Evolutionary conservation across 2,329 filamentous ascomycete genomes (phyloP).

Genomic region (Plectosphaerella plurivora): DNA sequence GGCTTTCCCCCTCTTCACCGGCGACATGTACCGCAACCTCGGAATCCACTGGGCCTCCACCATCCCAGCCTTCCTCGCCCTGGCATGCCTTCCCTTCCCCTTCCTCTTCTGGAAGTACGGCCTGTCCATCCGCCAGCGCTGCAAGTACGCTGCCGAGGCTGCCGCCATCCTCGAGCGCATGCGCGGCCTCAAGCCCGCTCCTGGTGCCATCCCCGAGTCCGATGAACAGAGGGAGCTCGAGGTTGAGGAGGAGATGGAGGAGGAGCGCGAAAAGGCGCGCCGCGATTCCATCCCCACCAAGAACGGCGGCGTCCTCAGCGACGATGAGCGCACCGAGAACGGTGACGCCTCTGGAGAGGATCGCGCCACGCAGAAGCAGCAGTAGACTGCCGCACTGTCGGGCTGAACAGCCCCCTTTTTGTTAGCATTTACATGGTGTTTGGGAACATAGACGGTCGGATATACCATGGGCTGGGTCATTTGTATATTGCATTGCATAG

Average conservation of each 20-base stretch:
- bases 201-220: neutral
- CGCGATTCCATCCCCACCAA: neutral
- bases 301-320: slow-evolving; percentile 6
- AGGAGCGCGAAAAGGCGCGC: slow-evolving; percentile 4
- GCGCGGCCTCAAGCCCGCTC: slow-evolving; percentile 16
- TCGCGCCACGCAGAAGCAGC: neutral
- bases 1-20: slow-evolving; percentile 69
- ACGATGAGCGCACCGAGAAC: slow-evolving; percentile 10
- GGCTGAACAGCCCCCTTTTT: neutral
- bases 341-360: slow-evolving; percentile 4
- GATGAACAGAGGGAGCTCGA: slow-evolving; percentile 4
- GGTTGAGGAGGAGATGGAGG: slow-evolving; percentile 9
- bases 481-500: too few species aligned
- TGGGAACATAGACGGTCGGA: slow-evolving; percentile 2
- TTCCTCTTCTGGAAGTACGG: slow-evolving; percentile 73
- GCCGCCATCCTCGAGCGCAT: slow-evolving; percentile 52
- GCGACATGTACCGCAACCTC: slow-evolving; percentile 50
- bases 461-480: slow-evolving; percentile 12
- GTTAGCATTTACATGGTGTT: neutral
- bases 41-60: slow-evolving; percentile 74
- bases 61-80: slow-evolving; percentile 68
- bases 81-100: slow-evolving; percentile 69
- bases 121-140: slow-evolving; percentile 41
- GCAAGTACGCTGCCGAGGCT: slow-evolving; percentile 53
- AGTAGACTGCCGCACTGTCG: neutral